Percentiles rank a stretch among this genome's conserved stretches.
phyloP scores from a whole-genome alignment of 2,329 filamentous ascomycete species.

The Aspergillus brasiliensis region DNA sequence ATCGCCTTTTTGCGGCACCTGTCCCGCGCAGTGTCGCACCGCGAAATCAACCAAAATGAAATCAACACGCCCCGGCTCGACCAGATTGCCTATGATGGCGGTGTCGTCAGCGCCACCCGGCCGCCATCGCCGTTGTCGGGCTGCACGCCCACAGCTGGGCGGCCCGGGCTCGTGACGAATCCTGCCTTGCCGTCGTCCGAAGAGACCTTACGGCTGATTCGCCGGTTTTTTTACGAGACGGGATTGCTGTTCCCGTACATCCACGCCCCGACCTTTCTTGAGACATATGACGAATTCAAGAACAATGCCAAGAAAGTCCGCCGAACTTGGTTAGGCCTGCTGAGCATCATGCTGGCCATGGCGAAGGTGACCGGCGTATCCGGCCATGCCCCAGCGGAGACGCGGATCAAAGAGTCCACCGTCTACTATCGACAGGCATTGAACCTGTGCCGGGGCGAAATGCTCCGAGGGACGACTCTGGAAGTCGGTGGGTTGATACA shows the following conservation, averaged over 20 bases:
- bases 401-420: conserved; percentile 18
- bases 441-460: conserved; percentile 24
- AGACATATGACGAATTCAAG: conserved; percentile 26
- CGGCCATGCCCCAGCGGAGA: conserved; percentile 9
- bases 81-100: conserved; percentile 11
- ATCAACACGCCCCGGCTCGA: not conserved
- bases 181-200: conserved; percentile 7
- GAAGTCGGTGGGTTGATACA: conserved; percentile 25
- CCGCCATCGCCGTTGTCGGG: conserved; percentile 23
- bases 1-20: conserved; percentile 29
- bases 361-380: conserved; percentile 12
- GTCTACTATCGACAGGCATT: conserved; percentile 26
- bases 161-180: too few relatives aligned
- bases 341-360: conserved; percentile 36
- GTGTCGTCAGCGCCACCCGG: conserved; percentile 23
- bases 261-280: conserved; percentile 26
- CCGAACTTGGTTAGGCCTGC: conserved; percentile 34
- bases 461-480: conserved; percentile 23
- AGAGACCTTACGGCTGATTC: conserved; percentile 21
- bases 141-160: too few relatives aligned
- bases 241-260: conserved; percentile 35
- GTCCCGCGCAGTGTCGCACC: conserved; percentile 20
- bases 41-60: conserved; percentile 1
- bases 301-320: conserved; percentile 26
- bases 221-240: conserved; percentile 27